These are phyloP conservation scores for Emmonsia crescens DNA, from an alignment of 2,329 filamentous ascomycete genomes.

Conservation along the genomic window DNA sequence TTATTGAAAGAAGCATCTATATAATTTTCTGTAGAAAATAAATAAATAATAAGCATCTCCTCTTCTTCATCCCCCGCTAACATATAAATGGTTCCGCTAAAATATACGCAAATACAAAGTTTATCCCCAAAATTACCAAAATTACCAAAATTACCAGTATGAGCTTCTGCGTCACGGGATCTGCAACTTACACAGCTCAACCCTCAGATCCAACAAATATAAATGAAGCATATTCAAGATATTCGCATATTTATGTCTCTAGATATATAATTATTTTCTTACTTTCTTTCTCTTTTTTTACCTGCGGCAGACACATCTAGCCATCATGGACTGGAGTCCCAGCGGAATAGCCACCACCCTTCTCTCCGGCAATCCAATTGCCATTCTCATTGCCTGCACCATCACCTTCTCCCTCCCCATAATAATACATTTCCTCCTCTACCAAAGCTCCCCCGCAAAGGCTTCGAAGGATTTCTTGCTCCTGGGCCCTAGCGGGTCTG, in stretches of 20 bases:
- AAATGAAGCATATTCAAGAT: no score
- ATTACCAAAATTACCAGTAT: not conserved
- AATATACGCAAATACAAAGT: not conserved
- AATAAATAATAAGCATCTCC: no score
- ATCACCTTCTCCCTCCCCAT: slow-evolving; percentile 65
- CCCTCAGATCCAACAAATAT: no score
- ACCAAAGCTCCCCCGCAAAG: slow-evolving; percentile 52
- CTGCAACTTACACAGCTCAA: no score
- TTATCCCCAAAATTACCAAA: no score
- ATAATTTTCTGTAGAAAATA: not conserved
- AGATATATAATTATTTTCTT: no score
- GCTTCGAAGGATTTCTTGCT: slow-evolving; percentile 65
- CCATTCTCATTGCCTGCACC: slow-evolving; percentile 55
- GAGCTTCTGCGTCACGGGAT: not conserved
- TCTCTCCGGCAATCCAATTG: slow-evolving; percentile 32
- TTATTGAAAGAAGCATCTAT: not conserved
- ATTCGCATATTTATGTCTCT: no score
- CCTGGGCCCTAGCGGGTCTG: slow-evolving; percentile 66
- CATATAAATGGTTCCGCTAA: no score
- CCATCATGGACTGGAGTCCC: slow-evolving; percentile 25
- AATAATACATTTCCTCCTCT: slow-evolving; percentile 63
- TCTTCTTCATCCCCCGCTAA: no score
- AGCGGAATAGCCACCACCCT: slow-evolving; percentile 31
- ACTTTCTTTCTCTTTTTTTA: no score
- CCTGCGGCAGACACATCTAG: slow-evolving; percentile 2